A percentile compares a stretch with the other conserved stretches of the same genome.
phyloP scores from a whole-genome alignment of 1,284 basidiomycete species.

The Cryptococcus amylolentus region DNA sequence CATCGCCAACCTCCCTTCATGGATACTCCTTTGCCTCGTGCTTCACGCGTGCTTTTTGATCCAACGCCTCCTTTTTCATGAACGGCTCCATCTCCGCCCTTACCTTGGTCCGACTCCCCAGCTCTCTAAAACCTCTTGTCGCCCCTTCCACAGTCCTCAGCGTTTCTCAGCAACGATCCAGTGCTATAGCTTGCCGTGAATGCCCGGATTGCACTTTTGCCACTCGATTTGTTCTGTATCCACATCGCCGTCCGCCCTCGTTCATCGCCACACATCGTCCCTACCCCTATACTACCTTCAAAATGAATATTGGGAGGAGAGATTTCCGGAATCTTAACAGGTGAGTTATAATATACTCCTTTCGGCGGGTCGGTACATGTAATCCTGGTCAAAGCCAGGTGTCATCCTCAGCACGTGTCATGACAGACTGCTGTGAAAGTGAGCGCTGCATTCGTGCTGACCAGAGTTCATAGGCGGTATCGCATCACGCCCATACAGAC shows the following conservation, averaged over 20 bases:
- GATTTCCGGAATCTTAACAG: constrained; percentile 25
- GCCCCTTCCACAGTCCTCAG: no score
- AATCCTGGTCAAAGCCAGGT: neutral
- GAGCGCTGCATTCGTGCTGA: neutral
- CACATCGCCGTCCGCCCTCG: neutral
- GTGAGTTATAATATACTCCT: constrained; percentile 13
- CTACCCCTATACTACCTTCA: neutral
- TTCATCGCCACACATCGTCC: neutral
- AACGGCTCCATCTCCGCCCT: neutral
- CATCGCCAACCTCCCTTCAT: neutral
- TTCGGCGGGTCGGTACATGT: neutral
- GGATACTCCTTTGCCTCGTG: neutral
- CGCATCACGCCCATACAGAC: constrained; percentile 62
- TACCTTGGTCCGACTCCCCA: neutral
- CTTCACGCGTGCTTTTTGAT: no score
- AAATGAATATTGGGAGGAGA: constrained; percentile 29
- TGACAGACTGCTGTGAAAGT: neutral
- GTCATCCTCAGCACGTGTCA: neutral
- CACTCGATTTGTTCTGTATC: neutral
- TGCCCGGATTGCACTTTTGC: neutral
- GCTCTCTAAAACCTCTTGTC: neutral
- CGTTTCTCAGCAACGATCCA: no score
- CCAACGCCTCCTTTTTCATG: neutral
- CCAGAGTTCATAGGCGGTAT: constrained; percentile 30
- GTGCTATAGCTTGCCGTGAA: neutral